Percentiles rank a stretch among this genome's conserved stretches.
Evolutionary conservation across 768 basidiomycete genomes (phyloP).

Genomic region (Imleria badia): DNA sequence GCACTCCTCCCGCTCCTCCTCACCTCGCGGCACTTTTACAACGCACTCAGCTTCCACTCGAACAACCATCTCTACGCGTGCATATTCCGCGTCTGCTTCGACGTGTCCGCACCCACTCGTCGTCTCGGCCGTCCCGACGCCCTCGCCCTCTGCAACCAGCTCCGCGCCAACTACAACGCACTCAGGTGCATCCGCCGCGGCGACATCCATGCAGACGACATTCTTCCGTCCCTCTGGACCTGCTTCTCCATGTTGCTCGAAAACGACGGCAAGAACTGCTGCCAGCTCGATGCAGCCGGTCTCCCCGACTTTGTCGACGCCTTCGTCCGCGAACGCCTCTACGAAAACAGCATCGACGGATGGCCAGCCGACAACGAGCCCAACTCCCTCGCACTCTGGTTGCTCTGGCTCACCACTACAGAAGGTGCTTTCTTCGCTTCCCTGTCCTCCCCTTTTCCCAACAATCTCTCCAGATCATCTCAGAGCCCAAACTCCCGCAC

Average conservation of each 20-base stretch:
- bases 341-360: constrained; percentile 42
- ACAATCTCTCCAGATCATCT: constrained; percentile 29
- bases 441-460: constrained; percentile 13
- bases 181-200: constrained; percentile 31
- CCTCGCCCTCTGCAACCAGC: constrained; percentile 38
- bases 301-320: constrained; percentile 45
- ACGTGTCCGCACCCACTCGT: constrained; percentile 48
- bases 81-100: constrained; percentile 59
- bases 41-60: constrained; percentile 28
- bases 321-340: constrained; percentile 48
- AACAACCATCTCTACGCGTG: constrained; percentile 45
- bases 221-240: constrained; percentile 41
- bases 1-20: constrained; percentile 49
- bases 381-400: constrained; percentile 58
- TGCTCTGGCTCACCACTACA: constrained; percentile 61
- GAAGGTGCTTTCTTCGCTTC: constrained; percentile 37
- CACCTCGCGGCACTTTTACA: constrained; percentile 41
- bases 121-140: constrained; percentile 47
- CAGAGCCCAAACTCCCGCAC: constrained; percentile 23
- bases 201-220: constrained; percentile 33
- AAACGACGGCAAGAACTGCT: constrained; percentile 65
- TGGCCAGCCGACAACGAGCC: constrained; percentile 56
- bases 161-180: constrained; percentile 36
- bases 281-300: constrained; percentile 53
- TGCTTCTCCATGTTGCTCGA: constrained; percentile 60